These are phyloP conservation scores for Trypanosoma avium DNA, from an alignment of 208 protist species.

Conservation along the genomic window DNA sequence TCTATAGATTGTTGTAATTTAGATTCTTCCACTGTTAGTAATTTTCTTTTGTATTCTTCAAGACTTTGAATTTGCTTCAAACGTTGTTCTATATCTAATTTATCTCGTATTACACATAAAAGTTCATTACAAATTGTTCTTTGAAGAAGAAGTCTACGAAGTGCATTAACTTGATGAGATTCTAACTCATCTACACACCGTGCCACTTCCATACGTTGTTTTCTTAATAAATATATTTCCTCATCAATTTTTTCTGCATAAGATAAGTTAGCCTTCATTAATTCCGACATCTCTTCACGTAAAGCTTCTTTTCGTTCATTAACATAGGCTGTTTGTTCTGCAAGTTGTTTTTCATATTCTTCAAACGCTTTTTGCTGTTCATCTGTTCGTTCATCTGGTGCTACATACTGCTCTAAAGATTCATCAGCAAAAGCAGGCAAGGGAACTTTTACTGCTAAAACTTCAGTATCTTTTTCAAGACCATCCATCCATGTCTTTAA, in stretches of 20 bases:
- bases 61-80: conserved; percentile 34
- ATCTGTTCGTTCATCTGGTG: conserved; percentile 81
- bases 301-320: conserved; percentile 63
- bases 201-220: conserved; percentile 38
- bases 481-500: conserved; percentile 91
- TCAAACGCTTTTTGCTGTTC: conserved; percentile 69
- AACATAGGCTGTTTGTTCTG: conserved; percentile 66
- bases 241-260: conserved; percentile 50
- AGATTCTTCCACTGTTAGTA: conserved; percentile 28
- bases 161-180: conserved; percentile 67
- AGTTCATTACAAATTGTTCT: conserved; percentile 31
- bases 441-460: conserved; percentile 54
- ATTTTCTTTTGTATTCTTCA: conserved; percentile 33
- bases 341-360: conserved; percentile 80
- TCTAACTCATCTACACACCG: conserved; percentile 68
- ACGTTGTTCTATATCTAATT: conserved; percentile 23
- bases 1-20: conserved; percentile 37
- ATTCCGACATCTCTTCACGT: conserved; percentile 52
- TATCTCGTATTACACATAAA: conserved; percentile 22
- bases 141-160: conserved; percentile 51
- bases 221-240: conserved; percentile 39
- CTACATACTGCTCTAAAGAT: conserved; percentile 65
- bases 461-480: conserved; percentile 83
- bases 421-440: conserved; percentile 77
- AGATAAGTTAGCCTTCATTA: conserved; percentile 56